Evolutionary conservation across 2,329 filamentous ascomycete species (phyloP), one percentile per base, ranked within the genome.

Genomic region (Macroventuria anomochaeta): DNA sequence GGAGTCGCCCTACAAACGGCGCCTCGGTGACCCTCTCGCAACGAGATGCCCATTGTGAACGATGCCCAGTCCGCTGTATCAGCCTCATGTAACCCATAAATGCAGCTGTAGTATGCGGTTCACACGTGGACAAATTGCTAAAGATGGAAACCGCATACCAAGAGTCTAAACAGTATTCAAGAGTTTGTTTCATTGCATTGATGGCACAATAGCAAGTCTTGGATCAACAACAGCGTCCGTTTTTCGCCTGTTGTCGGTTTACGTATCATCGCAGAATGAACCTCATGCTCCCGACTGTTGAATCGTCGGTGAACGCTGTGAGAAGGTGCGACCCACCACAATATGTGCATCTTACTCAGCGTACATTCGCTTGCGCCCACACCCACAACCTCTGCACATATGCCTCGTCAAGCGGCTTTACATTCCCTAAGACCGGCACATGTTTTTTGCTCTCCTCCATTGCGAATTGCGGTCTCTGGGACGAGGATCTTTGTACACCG

Each of bases 301-400:
- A 40, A 41, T 34, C 34, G 33, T 36, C 34, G 51, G 44, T 67
- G 66, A 39, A 75, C 70, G 17, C 59, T 55, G 8, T 13, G 5
- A 38, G 38, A 18, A 25, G 17, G 43, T 44, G 17, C 10, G 23
- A 37, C 41, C 39, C 32, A 34, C 20, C 12, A 12, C 18, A 21
- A 38, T 34, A 37, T 31, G 34, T 44, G 28, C n/a, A 12, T 48
- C 44, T 48, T 39, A 31, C 29, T 53, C 49, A 67, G 26, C 38
- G 29, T 20, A 69, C 58, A 25, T 63, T 65, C 18, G 54, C 55
- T 46, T 61, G 53, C 3, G 67, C 41, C 76, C 76, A 79, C 17
- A 47, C 52, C 79, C 78, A 80, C n/a, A 79, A 70, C 61, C 72
- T 76, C 29, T 62, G 59, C 6, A 79, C 72, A 53, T 81, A 75